Base-by-base conservation (phyloP, 345 rosid genomes). In the Lepidium africanum region DNA sequence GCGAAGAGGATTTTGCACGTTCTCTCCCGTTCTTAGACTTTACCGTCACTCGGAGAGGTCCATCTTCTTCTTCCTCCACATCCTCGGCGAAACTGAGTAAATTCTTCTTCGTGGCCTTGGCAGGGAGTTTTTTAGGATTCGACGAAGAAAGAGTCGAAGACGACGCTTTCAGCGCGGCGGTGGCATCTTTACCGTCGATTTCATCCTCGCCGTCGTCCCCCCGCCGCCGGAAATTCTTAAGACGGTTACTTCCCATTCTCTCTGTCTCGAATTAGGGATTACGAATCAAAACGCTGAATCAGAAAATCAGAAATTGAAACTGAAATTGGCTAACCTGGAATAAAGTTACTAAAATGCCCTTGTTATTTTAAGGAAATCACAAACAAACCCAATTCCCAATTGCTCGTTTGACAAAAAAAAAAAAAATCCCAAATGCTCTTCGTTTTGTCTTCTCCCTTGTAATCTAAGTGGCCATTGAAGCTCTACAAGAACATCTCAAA, bases 81-180 rank as follows among this genome's bases (percentile, higher is more conserved):
- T 90, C 98, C 55, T 93, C 97, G 1, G 83, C 97, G 61, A 93
- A 93, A 74, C 98, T 93, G 38, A 93, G 97, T 21, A 88, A 92
- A 9, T 64, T 80, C 74, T 76, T 77, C 66, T 76, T 80, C 39
- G 84, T 73, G 5, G 73, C 75, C 21, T 69, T 17, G 65, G 71
- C 73, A 66, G 78, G 65, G 58, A 66, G 69, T 58, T 87, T 93
- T 65, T 83, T 82, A 15, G 92, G 90, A 57, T 86, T 86, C 2
- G 81, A 63, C 45, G 83, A 73, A 3, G 64, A 25, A 48, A 48
- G 30, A 49, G 79, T 56, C 25, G 86, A 46, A 6, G 85, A 39
- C 37, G 85, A 40, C 30, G 61, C 68, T 33, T 82, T 81, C 10
- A 70, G 33, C 4, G 71, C n/a, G 57, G 56, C 1, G 47, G 64